Evolutionary conservation across 176 grass and related monocot species (phyloP).

Genomic region (Tuctoria greenei): DNA sequence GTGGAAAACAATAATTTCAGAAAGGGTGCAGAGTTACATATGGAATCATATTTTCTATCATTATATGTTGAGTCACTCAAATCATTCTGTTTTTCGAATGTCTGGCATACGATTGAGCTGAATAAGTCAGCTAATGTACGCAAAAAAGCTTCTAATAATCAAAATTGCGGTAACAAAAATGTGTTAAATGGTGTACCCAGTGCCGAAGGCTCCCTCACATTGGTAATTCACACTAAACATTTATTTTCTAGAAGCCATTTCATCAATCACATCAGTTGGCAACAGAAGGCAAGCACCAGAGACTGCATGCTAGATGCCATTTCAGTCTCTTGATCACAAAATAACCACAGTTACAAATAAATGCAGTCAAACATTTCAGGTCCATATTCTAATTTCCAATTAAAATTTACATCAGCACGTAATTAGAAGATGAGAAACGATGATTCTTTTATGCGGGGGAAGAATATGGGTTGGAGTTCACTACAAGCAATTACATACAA

Average conservation of each 20-base stretch:
- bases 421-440: background rate
- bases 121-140: background rate
- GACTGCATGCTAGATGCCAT: conserved; percentile 10
- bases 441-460: background rate
- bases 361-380: background rate
- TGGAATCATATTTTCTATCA: too few species aligned
- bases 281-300: conserved; percentile 4
- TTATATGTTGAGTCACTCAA: background rate
- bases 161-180: background rate
- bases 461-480: background rate
- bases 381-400: background rate
- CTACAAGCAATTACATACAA: background rate
- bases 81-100: background rate
- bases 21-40: background rate
- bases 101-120: background rate
- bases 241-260: background rate
- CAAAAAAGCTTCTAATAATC: too few species aligned
- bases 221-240: background rate
- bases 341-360: background rate
- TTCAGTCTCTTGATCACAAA: background rate
- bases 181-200: too few species aligned
- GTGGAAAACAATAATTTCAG: too few species aligned
- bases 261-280: background rate
- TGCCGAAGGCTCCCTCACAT: too few species aligned
- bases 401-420: background rate